These are phyloP conservation scores for Venturiaceae sp. DNA, from an alignment of 2,329 filamentous ascomycete genomes.

Conservation along the genomic window DNA sequence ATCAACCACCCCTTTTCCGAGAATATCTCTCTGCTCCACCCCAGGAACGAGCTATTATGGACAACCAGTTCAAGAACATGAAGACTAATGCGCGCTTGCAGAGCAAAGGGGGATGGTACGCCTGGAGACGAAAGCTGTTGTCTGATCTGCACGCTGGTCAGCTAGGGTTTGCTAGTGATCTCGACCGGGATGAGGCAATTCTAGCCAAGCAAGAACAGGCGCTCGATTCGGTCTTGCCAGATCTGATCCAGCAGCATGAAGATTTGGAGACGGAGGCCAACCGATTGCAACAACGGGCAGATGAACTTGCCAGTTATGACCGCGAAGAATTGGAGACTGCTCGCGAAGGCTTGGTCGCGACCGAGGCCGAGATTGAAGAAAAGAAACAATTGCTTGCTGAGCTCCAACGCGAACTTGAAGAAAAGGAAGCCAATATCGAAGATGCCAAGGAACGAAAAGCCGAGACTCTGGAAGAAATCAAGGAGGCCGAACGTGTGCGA, in stretches of 20 bases:
- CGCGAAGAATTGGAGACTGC: slow-evolving; percentile 66
- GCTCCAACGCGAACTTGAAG: slow-evolving; percentile 55
- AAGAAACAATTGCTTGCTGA: slow-evolving; percentile 60
- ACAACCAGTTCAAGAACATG: slow-evolving; percentile 95
- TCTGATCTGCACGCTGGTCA: slow-evolving; percentile 76
- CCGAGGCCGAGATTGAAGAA: slow-evolving; percentile 59
- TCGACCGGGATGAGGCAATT: slow-evolving; percentile 61
- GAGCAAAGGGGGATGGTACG: slow-evolving; percentile 97
- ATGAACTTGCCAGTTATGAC: slow-evolving; percentile 70
- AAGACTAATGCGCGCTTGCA: slow-evolving; percentile 83
- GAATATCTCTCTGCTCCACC: slow-evolving; percentile 83
- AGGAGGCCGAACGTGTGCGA: slow-evolving; percentile 69
- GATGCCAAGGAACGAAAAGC: slow-evolving; percentile 57
- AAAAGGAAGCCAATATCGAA: slow-evolving; percentile 56
- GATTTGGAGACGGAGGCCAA: slow-evolving; percentile 53
- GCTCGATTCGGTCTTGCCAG: slow-evolving; percentile 58
- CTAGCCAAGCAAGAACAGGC: slow-evolving; percentile 60
- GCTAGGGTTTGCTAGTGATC: slow-evolving; percentile 62
- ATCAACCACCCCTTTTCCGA: slow-evolving; percentile 83
- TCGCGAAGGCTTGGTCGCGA: slow-evolving; percentile 54
- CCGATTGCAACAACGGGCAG: slow-evolving; percentile 61
- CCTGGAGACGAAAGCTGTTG: slow-evolving; percentile 87
- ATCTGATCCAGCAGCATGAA: slow-evolving; percentile 50
- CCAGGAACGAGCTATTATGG: slow-evolving; percentile 78
- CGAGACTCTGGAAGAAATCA: slow-evolving; percentile 63